These are phyloP conservation scores for Elsinoe fawcettii DNA, from an alignment of 2,329 filamentous ascomycete species.

Conservation along the genomic window DNA sequence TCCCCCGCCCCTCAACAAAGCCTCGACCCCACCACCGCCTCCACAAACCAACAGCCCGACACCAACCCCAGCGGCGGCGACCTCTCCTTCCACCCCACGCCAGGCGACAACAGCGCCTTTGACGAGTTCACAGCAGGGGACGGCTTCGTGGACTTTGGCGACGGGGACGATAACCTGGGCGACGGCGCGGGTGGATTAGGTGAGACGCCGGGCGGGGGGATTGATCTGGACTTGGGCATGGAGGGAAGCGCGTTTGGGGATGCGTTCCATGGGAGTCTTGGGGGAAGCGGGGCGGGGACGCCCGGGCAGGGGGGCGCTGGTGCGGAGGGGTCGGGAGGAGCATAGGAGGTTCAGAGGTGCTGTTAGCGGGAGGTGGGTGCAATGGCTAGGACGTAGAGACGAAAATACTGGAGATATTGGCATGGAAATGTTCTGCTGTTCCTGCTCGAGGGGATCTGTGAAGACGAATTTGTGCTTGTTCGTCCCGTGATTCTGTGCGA, in stretches of 20 bases:
- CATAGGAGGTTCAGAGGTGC: too few species aligned
- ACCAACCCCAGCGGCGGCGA: background rate
- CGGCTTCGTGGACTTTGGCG: slow-evolving; percentile 34
- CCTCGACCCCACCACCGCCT: background rate
- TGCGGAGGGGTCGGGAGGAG: background rate
- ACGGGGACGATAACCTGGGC: slow-evolving; percentile 33
- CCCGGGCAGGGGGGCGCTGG: background rate
- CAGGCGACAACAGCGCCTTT: slow-evolving; percentile 27
- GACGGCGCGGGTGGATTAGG: background rate
- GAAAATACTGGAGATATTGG: too few species aligned
- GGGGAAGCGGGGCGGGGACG: background rate
- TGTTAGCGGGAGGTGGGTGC: too few species aligned
- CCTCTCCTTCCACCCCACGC: slow-evolving; percentile 9
- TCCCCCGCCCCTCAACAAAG: background rate
- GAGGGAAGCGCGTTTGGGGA: slow-evolving; percentile 79
- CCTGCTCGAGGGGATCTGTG: too few species aligned
- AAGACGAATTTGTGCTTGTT: too few species aligned
- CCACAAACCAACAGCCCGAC: background rate
- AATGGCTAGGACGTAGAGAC: too few species aligned
- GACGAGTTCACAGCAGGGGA: slow-evolving; percentile 50
- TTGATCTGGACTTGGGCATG: slow-evolving; percentile 59
- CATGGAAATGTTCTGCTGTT: too few species aligned
- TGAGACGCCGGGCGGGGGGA: slow-evolving; percentile 32
- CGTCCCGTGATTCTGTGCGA: too few species aligned
- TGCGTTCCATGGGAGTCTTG: slow-evolving; percentile 56